A percentile compares a stretch with the other conserved stretches of the same genome.
These are phyloP conservation scores for Balakata baccata DNA, from an alignment of 345 rosid genomes.

Conservation along the genomic window DNA sequence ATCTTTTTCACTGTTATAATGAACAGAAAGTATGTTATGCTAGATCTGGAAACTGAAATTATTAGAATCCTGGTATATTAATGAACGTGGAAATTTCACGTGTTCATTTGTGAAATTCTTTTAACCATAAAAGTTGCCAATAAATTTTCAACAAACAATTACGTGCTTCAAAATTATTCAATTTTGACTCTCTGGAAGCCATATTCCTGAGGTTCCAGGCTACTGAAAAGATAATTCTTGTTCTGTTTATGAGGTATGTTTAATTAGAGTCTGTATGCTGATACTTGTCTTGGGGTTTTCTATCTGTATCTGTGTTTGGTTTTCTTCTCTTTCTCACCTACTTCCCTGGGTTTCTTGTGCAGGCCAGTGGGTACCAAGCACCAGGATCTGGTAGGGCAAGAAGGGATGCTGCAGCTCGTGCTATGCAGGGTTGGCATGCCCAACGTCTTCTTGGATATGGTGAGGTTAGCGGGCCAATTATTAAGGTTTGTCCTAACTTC, in stretches of 20 bases:
- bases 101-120: not conserved
- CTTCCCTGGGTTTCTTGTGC: slow-evolving; percentile 19
- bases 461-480: slow-evolving; percentile 52
- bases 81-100: not conserved
- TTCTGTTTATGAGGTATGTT: not conserved
- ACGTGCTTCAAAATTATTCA: not conserved
- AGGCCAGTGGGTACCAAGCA: slow-evolving; percentile 48
- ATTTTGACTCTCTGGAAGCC: not conserved
- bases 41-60: not conserved
- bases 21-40: no score
- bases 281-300: not conserved
- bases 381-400: slow-evolving; percentile 67
- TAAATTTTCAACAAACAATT: not conserved
- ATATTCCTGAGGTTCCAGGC: not conserved
- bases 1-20: not conserved
- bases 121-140: not conserved
- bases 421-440: slow-evolving; percentile 89
- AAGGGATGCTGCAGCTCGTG: slow-evolving; percentile 82
- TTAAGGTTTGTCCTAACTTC: slow-evolving; percentile 37
- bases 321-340: not conserved
- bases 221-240: not conserved
- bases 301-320: not conserved
- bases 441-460: slow-evolving; percentile 67
- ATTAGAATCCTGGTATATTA: not conserved
- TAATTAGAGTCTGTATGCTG: not conserved